Conservation (phyloP, 768 basidiomycete species). For the Boletus sp. region DNA sequence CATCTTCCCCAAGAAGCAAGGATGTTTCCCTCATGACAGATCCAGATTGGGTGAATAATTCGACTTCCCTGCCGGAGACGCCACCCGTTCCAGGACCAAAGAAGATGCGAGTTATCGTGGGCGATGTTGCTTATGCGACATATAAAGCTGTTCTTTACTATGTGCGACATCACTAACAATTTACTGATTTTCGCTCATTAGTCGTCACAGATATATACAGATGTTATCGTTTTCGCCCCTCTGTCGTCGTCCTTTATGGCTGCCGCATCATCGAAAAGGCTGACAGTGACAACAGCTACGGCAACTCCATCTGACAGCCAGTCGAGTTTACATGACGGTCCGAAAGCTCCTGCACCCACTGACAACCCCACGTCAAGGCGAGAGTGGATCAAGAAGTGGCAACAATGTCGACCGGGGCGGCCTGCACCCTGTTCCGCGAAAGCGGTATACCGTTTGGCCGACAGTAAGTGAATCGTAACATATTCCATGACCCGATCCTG, state of each 20-base stretch:
- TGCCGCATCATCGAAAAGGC: conserved; percentile 19
- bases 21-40: conserved; percentile 20
- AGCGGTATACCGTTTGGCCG: conserved; percentile 79
- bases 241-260: conserved; percentile 65
- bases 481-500: not conserved
- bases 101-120: conserved; percentile 52
- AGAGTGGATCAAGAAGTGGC: conserved; percentile 79
- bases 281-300: conserved; percentile 1
- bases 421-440: conserved; percentile 82
- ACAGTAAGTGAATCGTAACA: conserved; percentile 51
- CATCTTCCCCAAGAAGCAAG: conserved; percentile 39
- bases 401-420: conserved; percentile 52
- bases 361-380: conserved; percentile 41
- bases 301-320: conserved; percentile 37
- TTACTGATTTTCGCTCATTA: conserved; percentile 6
- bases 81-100: conserved; percentile 41
- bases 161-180: conserved; percentile 39
- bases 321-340: conserved; percentile 29
- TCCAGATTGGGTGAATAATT: not conserved
- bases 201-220: conserved; percentile 70
- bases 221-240: conserved; percentile 80
- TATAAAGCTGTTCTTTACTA: conserved; percentile 75
- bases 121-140: conserved; percentile 60
- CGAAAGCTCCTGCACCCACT: conserved; percentile 3
- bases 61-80: not conserved